Percentiles rank a stretch among this genome's conserved stretches.
phyloP scores from a whole-genome alignment of 108 stramenopile genomes.

The Fragilariopsis cylindrus region DNA sequence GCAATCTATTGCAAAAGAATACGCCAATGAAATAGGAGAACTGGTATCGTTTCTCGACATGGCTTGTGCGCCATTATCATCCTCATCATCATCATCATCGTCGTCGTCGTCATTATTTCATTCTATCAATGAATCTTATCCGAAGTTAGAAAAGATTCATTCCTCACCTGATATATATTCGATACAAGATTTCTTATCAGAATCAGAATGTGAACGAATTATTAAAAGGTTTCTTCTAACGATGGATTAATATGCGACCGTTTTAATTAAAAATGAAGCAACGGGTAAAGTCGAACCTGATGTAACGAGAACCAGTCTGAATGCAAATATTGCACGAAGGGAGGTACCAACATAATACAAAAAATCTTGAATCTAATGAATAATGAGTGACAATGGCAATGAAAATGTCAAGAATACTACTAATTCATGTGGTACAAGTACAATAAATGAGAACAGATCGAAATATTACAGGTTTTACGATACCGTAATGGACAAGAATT shows the following conservation, averaged over 20 bases:
- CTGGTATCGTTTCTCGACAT: slow-evolving; percentile 40
- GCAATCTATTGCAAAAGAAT: background rate
- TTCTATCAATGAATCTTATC: slow-evolving; percentile 23
- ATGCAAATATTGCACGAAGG: slow-evolving; percentile 42
- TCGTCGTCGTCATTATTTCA: background rate
- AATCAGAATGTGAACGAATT: slow-evolving; percentile 47
- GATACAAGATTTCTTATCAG: slow-evolving; percentile 43
- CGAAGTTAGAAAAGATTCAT: slow-evolving; percentile 36
- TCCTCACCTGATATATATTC: slow-evolving; percentile 43
- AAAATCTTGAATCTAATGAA: slow-evolving; percentile 33
- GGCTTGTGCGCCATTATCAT: slow-evolving; percentile 19
- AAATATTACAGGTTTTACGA: slow-evolving; percentile 51
- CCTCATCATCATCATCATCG: background rate
- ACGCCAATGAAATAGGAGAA: slow-evolving; percentile 30
- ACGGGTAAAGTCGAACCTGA: slow-evolving; percentile 46
- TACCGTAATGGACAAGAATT: slow-evolving; percentile 59
- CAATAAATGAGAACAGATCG: slow-evolving; percentile 25
- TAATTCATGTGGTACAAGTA: too few species aligned
- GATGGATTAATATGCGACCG: background rate
- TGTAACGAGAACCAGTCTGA: slow-evolving; percentile 43
- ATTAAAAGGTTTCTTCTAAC: slow-evolving; percentile 32
- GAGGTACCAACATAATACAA: slow-evolving; percentile 50
- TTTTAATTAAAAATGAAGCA: slow-evolving; percentile 24
- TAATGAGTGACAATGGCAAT: slow-evolving; percentile 8
- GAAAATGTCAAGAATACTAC: too few species aligned